Evolutionary conservation across 2,329 filamentous ascomycete species (phyloP), one percentile per base, ranked within the genome.

Genomic region (Apiospora saccharicola): DNA sequence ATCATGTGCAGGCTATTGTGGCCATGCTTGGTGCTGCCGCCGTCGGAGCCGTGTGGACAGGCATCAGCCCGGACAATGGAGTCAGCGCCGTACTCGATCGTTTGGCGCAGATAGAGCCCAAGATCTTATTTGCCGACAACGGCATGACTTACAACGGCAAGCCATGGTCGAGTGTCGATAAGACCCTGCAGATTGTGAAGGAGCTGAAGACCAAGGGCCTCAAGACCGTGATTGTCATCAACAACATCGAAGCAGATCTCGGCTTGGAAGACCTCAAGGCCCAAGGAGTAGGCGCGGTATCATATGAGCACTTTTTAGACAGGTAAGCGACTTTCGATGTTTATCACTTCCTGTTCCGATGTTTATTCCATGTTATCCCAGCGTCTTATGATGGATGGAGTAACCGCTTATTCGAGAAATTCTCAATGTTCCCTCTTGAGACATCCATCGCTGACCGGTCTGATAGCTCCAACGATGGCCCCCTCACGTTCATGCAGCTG

Each of bases 121-220:
- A 89, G 73, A 83, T 97, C 0, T 85, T 98, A 4, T 97, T 98
- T 78, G 91, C 93, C 1, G 96, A 98, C 80, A 96, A 97, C 77
- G 94, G 92, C 14, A 92, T 93, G 10, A 88, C 95, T 71, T 98
- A 98, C 83, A 98, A 98, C 80, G 95, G 94, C 74, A 96, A 96
- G 82, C 88, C 91, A 49, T 96, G 97, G 87, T 89, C 92, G n/a
- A 92, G 93, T 74, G 87, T 92, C 47, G 86, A 87, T 68, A 98
- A 98, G 83, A 91, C 95, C 2, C 85, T 85, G n/a, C 91, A 96
- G 75, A 92, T 99, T 73, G 90, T 92, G 7, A 85, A 87, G 0
- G 89, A 88, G 13, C 84, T 98, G 70, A 82, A 83, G 72, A 79
- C 81, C 12, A 87, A 87, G 1, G 90, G 89, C 1, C 84, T 98